Evolutionary conservation across 768 basidiomycete genomes (phyloP).

Genomic region (Suillus paluster): DNA sequence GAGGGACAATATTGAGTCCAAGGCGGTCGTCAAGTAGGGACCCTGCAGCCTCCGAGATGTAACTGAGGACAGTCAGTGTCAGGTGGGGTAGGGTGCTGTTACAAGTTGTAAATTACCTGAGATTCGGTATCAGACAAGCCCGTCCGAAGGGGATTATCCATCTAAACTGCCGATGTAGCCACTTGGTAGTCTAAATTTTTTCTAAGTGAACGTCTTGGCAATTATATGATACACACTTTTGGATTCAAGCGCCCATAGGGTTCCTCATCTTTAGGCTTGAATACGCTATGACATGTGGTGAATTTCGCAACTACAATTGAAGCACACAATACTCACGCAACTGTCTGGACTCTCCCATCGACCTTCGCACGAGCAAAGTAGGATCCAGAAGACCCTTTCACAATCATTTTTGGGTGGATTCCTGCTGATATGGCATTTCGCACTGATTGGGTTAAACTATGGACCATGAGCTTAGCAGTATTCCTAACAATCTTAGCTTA

Average conservation of each 20-base stretch:
- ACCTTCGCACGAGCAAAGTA: slow-evolving; percentile 88
- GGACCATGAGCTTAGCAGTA: slow-evolving; percentile 15
- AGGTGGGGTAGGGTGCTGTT: not conserved
- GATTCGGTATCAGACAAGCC: slow-evolving; percentile 86
- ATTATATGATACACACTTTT: slow-evolving; percentile 52
- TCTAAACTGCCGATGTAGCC: slow-evolving; percentile 86
- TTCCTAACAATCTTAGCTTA: slow-evolving; percentile 40
- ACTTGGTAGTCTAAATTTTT: slow-evolving; percentile 73
- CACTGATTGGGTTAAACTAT: slow-evolving; percentile 65
- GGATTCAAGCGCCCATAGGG: slow-evolving; percentile 89
- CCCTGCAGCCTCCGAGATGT: slow-evolving; percentile 89
- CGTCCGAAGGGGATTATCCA: slow-evolving; percentile 93
- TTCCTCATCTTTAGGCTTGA: slow-evolving; percentile 92
- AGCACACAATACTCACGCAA: slow-evolving; percentile 61
- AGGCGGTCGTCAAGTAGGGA: slow-evolving; percentile 80
- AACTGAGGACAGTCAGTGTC: slow-evolving; percentile 46
- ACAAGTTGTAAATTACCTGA: slow-evolving; percentile 54
- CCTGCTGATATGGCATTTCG: slow-evolving; percentile 73
- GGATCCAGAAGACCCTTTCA: slow-evolving; percentile 87
- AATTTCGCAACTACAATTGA: not conserved
- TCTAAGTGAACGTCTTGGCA: not conserved
- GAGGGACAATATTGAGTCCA: slow-evolving; percentile 80
- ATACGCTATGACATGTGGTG: slow-evolving; percentile 55
- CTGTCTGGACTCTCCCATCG: slow-evolving; percentile 77
- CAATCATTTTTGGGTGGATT: slow-evolving; percentile 89